These are phyloP conservation scores for Fusarium humuli DNA, from an alignment of 2,329 filamentous ascomycete genomes.

Conservation along the genomic window DNA sequence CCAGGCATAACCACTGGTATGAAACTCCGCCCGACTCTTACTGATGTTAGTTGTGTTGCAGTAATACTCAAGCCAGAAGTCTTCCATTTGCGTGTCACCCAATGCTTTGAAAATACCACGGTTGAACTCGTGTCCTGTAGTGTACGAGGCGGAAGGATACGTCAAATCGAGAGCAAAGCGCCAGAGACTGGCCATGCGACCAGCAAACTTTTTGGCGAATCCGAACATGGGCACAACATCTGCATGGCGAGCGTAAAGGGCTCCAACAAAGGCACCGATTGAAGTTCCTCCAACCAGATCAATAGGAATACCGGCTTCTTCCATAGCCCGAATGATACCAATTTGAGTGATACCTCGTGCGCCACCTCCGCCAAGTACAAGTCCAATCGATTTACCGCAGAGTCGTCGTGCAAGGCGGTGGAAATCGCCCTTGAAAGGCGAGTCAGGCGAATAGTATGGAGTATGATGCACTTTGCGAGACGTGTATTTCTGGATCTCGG, in stretches of 20 bases:
- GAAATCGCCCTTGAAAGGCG: constrained; percentile 95
- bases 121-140: constrained; percentile 98
- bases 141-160: constrained; percentile 96
- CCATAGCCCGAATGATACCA: constrained; percentile 92
- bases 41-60: constrained; percentile 99
- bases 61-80: constrained; percentile 99
- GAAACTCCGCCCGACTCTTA: constrained; percentile 90
- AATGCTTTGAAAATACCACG: constrained; percentile 99
- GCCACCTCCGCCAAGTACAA: constrained; percentile 93
- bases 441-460: constrained; percentile 89
- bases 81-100: constrained; percentile 95
- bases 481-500: constrained; percentile 98
- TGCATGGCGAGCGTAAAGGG: constrained; percentile 93
- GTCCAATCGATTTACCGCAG: constrained; percentile 92
- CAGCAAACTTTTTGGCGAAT: constrained; percentile 95
- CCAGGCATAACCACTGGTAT: constrained; percentile 97
- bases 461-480: constrained; percentile 90
- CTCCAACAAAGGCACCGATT: constrained; percentile 95
- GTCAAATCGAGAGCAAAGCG: constrained; percentile 96
- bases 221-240: constrained; percentile 98
- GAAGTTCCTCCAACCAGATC: constrained; percentile 96
- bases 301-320: constrained; percentile 96
- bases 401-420: constrained; percentile 89
- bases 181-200: constrained; percentile 99
- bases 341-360: constrained; percentile 93